Evolutionary conservation across 345 rosid species (phyloP).

Genomic region (Populus ilicifolia): DNA sequence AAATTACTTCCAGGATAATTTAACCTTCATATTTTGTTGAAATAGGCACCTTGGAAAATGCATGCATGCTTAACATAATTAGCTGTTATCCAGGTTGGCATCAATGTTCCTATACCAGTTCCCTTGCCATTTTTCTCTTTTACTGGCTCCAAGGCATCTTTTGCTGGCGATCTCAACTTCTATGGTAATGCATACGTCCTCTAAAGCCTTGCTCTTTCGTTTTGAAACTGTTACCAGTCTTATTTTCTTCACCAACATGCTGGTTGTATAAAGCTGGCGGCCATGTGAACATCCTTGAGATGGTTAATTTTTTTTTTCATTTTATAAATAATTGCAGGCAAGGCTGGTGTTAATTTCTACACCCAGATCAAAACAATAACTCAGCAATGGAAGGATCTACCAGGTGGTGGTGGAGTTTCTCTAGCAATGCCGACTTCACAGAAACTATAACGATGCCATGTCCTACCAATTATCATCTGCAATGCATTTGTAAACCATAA

Average conservation of each 20-base stretch:
- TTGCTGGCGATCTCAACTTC: conserved; percentile 94
- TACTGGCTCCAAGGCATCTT: conserved; percentile 89
- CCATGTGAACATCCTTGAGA: neutral
- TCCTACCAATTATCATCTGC: neutral
- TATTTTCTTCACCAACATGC: neutral
- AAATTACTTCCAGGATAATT: too few species aligned
- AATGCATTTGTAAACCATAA: neutral
- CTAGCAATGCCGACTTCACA: conserved; percentile 98
- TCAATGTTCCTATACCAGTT: conserved; percentile 94
- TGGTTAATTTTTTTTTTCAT: too few species aligned
- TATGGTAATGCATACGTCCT: conserved; percentile 51
- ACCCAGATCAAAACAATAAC: conserved; percentile 93
- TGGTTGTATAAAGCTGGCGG: neutral
- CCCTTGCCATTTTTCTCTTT: conserved; percentile 96
- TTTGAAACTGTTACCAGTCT: neutral
- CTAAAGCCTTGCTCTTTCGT: neutral
- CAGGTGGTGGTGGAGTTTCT: conserved; percentile 60
- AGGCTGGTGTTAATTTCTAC: conserved; percentile 90
- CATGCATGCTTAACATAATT: conserved; percentile 6
- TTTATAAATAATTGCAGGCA: conserved; percentile 47
- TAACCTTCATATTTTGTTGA: neutral
- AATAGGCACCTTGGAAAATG: neutral
- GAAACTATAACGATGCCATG: conserved; percentile 31
- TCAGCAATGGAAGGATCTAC: conserved; percentile 95
- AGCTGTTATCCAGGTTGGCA: conserved; percentile 60